Base-by-base conservation (phyloP, 2,329 filamentous ascomycete genomes). In the Cordyceps javanica region DNA sequence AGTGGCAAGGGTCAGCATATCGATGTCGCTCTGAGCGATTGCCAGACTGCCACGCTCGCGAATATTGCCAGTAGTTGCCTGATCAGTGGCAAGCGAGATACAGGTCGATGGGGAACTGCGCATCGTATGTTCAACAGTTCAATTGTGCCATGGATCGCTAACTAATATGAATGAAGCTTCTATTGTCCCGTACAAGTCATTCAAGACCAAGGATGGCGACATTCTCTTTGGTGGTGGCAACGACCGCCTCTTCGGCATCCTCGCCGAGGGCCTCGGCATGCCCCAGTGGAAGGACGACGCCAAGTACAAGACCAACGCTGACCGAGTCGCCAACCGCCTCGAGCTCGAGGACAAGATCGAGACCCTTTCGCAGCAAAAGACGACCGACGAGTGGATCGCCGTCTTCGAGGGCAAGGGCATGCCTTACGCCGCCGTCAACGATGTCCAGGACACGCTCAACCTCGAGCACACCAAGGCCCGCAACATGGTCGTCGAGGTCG, bases 41-140 rank as follows among this genome's bases (percentile, higher is more conserved):
- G 92, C 66, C 94, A 99, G 69, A 92, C 94, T 19, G 94, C 92
- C 0, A 97, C 92, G 0, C 75, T 99, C 45, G 86, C 91, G n/a
- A 99, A 97, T 69, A 91, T 99, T 67, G 94, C 93, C 9, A 96
- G 90, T 69, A 96, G 91, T 60, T 91, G 88, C 60, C 76, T 99
- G 42, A 88, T 97, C 61, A 95, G 89, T 65, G 92, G 92, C 2
- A 75, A 96, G 72, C 88, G 87, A 63, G 94, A 99, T 69, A 83
- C 86, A 3, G 94, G 94, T 0, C 82, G 94, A 62, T 97, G 94
- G 93, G 94, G 94, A 7, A 99, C 94, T 3, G 93, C 93, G 44
- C 94, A 99, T 77, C 94, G 89, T 90, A 76, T 74, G 75, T 73
- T 6, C 16, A 10, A 28, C 16, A 34, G 44, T 25, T 5, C 11